A percentile compares a stretch with the other conserved stretches of the same genome.
phyloP scores from a whole-genome alignment of 257 asterid genomes.

The Ligustrum vulgare region DNA sequence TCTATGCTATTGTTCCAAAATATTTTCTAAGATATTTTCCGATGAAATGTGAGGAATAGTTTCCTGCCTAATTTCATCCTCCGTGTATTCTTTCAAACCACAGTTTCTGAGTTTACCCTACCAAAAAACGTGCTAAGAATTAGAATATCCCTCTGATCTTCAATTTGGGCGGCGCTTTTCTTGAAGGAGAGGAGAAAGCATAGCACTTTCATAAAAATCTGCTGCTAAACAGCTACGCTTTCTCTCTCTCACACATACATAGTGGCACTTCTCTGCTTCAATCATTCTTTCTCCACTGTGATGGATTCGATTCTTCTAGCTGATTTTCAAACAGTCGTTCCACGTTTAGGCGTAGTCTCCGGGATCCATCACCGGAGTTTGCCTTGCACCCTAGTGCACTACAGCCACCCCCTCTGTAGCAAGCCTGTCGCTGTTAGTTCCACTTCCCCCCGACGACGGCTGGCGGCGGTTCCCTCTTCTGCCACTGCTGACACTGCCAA shows the following conservation, averaged over 20 bases:
- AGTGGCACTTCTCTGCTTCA: background rate
- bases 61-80: too few species aligned
- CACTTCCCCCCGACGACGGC: slow-evolving; percentile 24
- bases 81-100: too few species aligned
- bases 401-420: background rate
- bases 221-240: background rate
- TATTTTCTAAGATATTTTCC: too few species aligned
- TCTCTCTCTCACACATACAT: background rate
- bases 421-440: slow-evolving; percentile 27
- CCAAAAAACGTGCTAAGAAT: too few species aligned
- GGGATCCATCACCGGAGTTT: slow-evolving; percentile 34
- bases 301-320: slow-evolving; percentile 46
- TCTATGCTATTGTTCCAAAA: too few species aligned
- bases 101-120: too few species aligned
- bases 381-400: slow-evolving; percentile 23
- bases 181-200: too few species aligned
- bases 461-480: slow-evolving; percentile 27
- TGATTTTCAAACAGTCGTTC: slow-evolving; percentile 25
- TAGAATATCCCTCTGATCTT: too few species aligned
- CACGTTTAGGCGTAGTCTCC: slow-evolving; percentile 28
- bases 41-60: too few species aligned
- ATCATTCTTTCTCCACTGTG: background rate
- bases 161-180: background rate
- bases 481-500: slow-evolving; percentile 46
- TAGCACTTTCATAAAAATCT: background rate